phyloP scores from a whole-genome alignment of 805 yeast genomes.

The Hagleromyces aurorensis region DNA sequence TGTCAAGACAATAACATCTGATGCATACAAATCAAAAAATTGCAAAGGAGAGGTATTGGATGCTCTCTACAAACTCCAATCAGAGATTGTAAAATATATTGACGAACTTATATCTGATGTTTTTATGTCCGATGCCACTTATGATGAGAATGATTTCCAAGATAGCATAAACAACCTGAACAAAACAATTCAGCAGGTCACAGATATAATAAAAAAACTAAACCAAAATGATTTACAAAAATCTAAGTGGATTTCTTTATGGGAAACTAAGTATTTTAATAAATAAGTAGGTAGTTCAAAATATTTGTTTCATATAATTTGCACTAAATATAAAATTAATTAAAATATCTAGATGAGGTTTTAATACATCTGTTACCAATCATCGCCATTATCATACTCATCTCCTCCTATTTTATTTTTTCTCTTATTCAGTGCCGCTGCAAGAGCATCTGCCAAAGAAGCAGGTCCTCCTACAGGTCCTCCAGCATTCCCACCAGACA shows the following conservation, averaged over 20 bases:
- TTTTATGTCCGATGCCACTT: conserved; percentile 33
- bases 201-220: conserved; percentile 36
- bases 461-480: conserved; percentile 45
- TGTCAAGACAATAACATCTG: conserved; percentile 46
- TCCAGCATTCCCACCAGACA: conserved; percentile 29
- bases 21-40: conserved; percentile 19
- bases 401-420: conserved; percentile 86
- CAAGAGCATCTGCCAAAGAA: conserved; percentile 75
- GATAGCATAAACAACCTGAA: conserved; percentile 22
- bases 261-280: conserved; percentile 28
- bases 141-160: conserved; percentile 31
- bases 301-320: background rate
- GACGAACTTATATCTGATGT: conserved; percentile 55
- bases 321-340: background rate
- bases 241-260: conserved; percentile 31
- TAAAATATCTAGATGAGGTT: conserved; percentile 1
- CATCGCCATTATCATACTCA: conserved; percentile 78
- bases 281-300: background rate
- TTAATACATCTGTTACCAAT: conserved; percentile 40
- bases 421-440: conserved; percentile 75
- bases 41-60: conserved; percentile 40
- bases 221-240: conserved; percentile 46
- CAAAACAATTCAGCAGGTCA: conserved; percentile 22
- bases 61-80: conserved; percentile 37
- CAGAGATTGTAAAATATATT: conserved; percentile 36